Conservation (phyloP, 164 flowering plant genomes). For the Akebia trifoliata region DNA sequence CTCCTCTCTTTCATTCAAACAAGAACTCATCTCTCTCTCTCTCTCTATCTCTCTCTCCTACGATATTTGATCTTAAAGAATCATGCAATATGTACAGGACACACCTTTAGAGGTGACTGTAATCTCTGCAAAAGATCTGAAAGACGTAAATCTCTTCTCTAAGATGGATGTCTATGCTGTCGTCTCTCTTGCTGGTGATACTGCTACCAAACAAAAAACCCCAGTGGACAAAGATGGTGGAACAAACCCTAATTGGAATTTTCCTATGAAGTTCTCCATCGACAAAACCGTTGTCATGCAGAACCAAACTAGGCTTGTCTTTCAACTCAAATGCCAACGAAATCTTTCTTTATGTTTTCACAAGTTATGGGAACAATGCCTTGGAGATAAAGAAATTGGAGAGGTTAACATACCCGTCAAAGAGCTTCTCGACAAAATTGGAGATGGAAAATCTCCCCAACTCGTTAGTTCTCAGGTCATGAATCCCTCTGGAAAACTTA, state of each 20-base stretch:
- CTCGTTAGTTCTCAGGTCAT: slow-evolving; percentile 47
- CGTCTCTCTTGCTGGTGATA: slow-evolving; percentile 23
- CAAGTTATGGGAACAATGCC: too few species aligned
- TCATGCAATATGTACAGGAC: slow-evolving; percentile 36
- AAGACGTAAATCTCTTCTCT: slow-evolving; percentile 29
- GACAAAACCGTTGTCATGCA: slow-evolving; percentile 29
- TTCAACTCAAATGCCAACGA: slow-evolving; percentile 38
- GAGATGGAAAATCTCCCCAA: slow-evolving; percentile 14
- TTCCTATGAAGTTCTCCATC: slow-evolving; percentile 39
- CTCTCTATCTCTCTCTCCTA: too few species aligned
- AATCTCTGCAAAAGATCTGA: slow-evolving; percentile 33
- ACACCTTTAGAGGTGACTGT: slow-evolving; percentile 30
- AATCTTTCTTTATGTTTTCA: too few species aligned
- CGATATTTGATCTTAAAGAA: neutral
- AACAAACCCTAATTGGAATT: slow-evolving; percentile 50
- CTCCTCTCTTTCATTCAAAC: too few species aligned
- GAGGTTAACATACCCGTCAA: slow-evolving; percentile 54
- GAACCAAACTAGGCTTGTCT: slow-evolving; percentile 30
- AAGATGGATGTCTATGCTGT: slow-evolving; percentile 37
- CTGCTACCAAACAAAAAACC: slow-evolving; percentile 23
- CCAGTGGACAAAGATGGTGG: slow-evolving; percentile 36
- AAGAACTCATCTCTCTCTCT: too few species aligned
- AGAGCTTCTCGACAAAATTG: slow-evolving; percentile 40
- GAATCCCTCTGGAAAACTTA: slow-evolving; percentile 50
- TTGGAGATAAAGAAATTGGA: slow-evolving; percentile 58